Conservation (phyloP, 2,329 filamentous ascomycete genomes). For the Claviceps fusiformis region DNA sequence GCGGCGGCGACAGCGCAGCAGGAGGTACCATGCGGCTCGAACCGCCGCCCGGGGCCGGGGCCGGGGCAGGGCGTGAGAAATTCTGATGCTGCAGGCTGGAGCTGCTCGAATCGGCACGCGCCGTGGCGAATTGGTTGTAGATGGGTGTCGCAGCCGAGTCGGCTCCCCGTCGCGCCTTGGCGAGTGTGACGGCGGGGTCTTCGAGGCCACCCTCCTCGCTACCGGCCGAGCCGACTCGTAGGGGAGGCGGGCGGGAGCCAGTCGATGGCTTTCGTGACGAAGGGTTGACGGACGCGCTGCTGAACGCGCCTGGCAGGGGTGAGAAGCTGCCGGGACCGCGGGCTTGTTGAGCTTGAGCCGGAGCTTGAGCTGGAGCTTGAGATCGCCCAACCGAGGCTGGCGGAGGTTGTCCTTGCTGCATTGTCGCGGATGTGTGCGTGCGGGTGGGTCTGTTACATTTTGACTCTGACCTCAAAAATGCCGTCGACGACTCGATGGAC, state of each 20-base stretch:
- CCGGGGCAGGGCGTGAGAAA: conserved; percentile 39
- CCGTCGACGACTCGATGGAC: neutral
- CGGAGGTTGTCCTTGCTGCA: conserved; percentile 28
- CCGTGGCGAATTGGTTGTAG: conserved; percentile 31
- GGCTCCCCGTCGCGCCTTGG: conserved; percentile 30
- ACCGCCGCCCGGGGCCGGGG: conserved; percentile 6
- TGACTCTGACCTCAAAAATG: conserved; percentile 12
- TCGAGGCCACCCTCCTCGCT: conserved; percentile 13
- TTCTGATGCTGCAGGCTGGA: conserved; percentile 36
- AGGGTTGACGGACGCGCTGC: conserved; percentile 14
- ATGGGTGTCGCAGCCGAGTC: conserved; percentile 30
- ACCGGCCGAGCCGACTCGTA: conserved; percentile 18
- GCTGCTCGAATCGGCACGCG: conserved; percentile 33
- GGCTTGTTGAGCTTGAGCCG: conserved; percentile 12
- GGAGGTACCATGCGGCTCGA: conserved; percentile 15
- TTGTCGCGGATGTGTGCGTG: conserved; percentile 19
- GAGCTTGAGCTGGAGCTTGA: conserved; percentile 12
- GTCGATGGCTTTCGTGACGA: conserved; percentile 13
- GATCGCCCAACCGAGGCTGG: conserved; percentile 18
- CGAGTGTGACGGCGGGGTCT: conserved; percentile 25
- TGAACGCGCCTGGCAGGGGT: conserved; percentile 27
- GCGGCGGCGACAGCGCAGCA: conserved; percentile 17
- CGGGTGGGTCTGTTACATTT: conserved; percentile 27
- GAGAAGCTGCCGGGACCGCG: conserved; percentile 44
- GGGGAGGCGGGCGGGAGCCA: conserved; percentile 20